Evolutionary conservation across 805 yeast species (phyloP), one percentile per base, ranked within the genome.

Genomic region (Wickerhamomyces xylosicus): DNA sequence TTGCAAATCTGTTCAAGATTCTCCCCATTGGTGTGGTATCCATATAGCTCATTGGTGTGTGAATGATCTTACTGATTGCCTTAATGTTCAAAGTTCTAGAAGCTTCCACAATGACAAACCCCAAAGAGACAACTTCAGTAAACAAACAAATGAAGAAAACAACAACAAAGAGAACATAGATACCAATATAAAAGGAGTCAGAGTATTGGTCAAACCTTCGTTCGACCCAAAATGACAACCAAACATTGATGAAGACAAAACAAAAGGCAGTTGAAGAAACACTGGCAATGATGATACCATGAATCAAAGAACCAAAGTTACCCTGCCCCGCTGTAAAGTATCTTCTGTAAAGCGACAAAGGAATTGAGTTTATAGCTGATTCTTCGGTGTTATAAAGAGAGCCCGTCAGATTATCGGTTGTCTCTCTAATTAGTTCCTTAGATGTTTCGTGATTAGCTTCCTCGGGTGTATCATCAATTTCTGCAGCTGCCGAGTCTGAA

Each of bases 1-100:
- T 84, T 2, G 94, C 80, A 57, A 85, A 86, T 48, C 95, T 66
- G 59, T 85, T 86, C 56, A 87, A 64, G 42, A 86, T 78, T 48
- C 95, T 69, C 2, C 96, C 95, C 67, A 84, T 70, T 16, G 96
- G 96, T 0, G 94, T 83, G 10, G 85, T 76, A 53, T 87, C 95
- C 61, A 85, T 69, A 54, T 74, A 87, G 1, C 78, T 61, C 90
- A 85, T 84, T 36, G 95, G 95, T 2, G 92, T 77, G 43, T 78
- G 78, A 42, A 86, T 61, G 14, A 86, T 65, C 29, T 65, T 70
- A 34, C 67, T 58, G 39, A 79, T 66, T 0, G 95, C 87, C 37
- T 50, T 48, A 32, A 79, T 62, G 52, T 85, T 85, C 53, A 86
- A 62, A 14, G 50, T 54, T 39, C 61, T 71, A 3, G 85, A 68